Evolutionary conservation across 176 grass and related monocot species (phyloP), one percentile per base, ranked within the genome.

Genomic region (Phoenix dactylifera): DNA sequence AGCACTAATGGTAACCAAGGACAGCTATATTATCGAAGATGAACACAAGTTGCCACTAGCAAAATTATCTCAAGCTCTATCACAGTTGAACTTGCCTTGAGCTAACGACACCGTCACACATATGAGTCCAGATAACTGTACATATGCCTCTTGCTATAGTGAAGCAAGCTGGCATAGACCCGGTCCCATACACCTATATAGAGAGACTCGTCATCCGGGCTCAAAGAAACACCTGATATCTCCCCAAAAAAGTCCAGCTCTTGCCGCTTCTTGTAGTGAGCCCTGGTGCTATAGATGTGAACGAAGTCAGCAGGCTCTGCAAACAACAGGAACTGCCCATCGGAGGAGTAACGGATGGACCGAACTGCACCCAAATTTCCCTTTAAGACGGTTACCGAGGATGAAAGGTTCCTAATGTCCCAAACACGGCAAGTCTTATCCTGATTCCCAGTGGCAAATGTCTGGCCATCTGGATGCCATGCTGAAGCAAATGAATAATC

Each of bases 191-290:
- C 92, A 1, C 92, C 92, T 0, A 97, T 49, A 0, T 85, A 97
- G 22, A 97, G 59, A n/a, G 91, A 72, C 28, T 90, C 80, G 0
- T 83, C 77, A 0, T 97, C 92, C 0, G 83, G 83, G 51, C 84
- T 90, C 25, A 97, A 69, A 0, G 92, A 85, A 17, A 90, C 73
- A 58, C 92, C 92, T 0, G 84, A 97, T 23, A 97, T 87, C 55
- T 97, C 92, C 1, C 92, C 92, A 14, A 97, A 97, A 18, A 97
- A 97, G 62, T 97, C 92, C 0, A 91, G 75, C 83, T 96, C 92
- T 57, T 97, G 92, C 48, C 72, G 67, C 59, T 77, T 85, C 39
- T 60, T 77, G 64, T 97, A 97, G 58, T 68, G 74, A 0, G 60
- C 56, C 0, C 64, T 18, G 0, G 66, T 10, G 0, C 70, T 71